Evolutionary conservation across 2,329 filamentous ascomycete genomes (phyloP), one percentile per base, ranked within the genome.

Genomic region (Didymella glomerata): DNA sequence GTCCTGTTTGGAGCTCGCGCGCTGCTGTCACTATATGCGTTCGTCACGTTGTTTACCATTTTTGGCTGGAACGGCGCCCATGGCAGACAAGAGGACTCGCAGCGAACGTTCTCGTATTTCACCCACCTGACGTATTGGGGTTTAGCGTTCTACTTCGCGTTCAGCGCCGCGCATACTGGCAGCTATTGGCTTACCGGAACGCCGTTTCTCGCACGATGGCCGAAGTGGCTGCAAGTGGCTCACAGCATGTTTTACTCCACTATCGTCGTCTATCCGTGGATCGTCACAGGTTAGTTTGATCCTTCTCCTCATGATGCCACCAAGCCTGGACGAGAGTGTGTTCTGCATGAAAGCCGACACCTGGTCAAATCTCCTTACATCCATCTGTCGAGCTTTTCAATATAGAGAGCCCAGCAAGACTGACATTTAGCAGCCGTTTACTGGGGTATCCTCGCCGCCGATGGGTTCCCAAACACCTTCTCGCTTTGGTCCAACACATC

Each of bases 101-200:
- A 81, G 51, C 77, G 81, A 45, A 84, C 83, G 45, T 95, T 96
- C 80, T 91, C 88, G 68, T 96, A 87, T 82, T 96, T 96, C 81
- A 96, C 92, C 27, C 82, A 88, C 70, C 81, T 95, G 58, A 91
- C 90, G 10, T 95, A 89, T 82, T 95, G 90, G 90, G 91, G 91
- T 2, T 79, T 94, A 34, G 88, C 85, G 24, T 94, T 93, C 79
- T 96, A 96, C 82, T 89, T 89, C 74, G 81, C 88, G 56, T 80
- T 88, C 69, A 83, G 89, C 1, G 82, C 89, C 18, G 62, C 86
- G 18, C 91, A 96, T 80, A 92, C 90, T 6, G 79, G 86, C 51
- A 83, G 82, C 47, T 95, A 94, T 78, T 77, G 74, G 70, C 55
- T 75, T 11, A 75, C 72, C 2, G 77, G 78, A 8, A 70, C 61